Evolutionary conservation across 1,139 yeast species (phyloP).

Genomic region (Protomyces inundatus): DNA sequence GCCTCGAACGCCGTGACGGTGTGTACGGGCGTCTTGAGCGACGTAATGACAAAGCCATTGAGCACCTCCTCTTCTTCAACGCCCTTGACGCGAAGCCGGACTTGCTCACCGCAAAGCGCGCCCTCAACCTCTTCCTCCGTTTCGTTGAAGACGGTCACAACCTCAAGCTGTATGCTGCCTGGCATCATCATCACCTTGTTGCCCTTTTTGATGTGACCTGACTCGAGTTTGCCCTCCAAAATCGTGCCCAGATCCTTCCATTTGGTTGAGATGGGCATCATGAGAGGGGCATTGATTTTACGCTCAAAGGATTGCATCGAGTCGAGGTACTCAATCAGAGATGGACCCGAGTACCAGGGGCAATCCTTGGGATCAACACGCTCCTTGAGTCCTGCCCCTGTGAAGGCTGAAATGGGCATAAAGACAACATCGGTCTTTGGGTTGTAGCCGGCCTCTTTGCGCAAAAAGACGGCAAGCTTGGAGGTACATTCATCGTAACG

Average conservation of each 20-base stretch:
- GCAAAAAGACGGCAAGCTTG: conserved; percentile 65
- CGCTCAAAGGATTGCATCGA: conserved; percentile 74
- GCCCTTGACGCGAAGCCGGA: conserved; percentile 85
- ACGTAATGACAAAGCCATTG: conserved; percentile 84
- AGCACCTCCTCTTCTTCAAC: conserved; percentile 95
- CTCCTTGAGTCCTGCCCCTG: conserved; percentile 94
- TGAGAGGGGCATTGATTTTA: conserved; percentile 87
- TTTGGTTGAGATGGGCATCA: conserved; percentile 92
- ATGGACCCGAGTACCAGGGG: conserved; percentile 93
- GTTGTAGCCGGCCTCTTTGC: conserved; percentile 77
- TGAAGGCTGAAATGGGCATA: conserved; percentile 98
- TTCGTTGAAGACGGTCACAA: conserved; percentile 81
- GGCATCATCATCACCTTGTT: conserved; percentile 82
- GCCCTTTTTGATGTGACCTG: conserved; percentile 85
- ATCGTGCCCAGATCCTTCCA: conserved; percentile 86
- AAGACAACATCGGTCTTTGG: conserved; percentile 56
- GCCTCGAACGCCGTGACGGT: conserved; percentile 90
- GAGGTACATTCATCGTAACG: conserved; percentile 90
- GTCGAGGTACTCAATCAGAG: conserved; percentile 85
- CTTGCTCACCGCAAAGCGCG: conserved; percentile 96
- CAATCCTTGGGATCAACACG: conserved; percentile 64
- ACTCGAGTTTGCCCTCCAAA: conserved; percentile 96
- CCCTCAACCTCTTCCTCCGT: conserved; percentile 89
- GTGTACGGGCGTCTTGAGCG: conserved; percentile 80
- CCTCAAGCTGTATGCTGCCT: conserved; percentile 75